Conservation (phyloP, 441 rosid genomes). For the Macaranga tanarius region DNA sequence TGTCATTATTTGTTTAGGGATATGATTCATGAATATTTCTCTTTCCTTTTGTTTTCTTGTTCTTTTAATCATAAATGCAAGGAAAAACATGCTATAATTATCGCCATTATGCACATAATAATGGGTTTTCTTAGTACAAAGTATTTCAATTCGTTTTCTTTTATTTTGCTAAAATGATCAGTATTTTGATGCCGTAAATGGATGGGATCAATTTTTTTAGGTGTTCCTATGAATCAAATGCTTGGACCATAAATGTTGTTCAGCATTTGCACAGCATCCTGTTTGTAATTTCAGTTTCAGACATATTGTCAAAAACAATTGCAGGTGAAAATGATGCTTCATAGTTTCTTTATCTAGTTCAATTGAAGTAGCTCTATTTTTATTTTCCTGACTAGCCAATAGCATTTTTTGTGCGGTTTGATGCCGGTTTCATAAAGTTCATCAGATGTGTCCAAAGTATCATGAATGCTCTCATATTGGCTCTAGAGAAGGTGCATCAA, state of each 20-base stretch:
- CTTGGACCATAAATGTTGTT: constrained; percentile 15
- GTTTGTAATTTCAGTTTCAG: background rate
- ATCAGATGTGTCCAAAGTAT: constrained; percentile 53
- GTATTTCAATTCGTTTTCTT: background rate
- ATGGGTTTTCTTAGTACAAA: background rate
- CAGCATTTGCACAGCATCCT: constrained; percentile 8
- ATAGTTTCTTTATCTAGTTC: constrained; percentile 33
- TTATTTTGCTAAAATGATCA: background rate
- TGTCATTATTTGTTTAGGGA: background rate
- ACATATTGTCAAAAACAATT: background rate
- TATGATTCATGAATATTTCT: background rate
- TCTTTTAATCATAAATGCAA: background rate
- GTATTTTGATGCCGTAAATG: background rate
- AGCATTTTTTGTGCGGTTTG: constrained; percentile 37
- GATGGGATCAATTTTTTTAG: background rate
- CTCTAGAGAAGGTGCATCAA: constrained; percentile 37
- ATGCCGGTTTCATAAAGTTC: constrained; percentile 33
- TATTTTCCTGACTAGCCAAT: constrained; percentile 32
- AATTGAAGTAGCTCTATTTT: constrained; percentile 38
- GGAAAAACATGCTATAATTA: background rate
- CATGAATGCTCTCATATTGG: constrained; percentile 36
- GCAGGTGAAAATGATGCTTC: constrained; percentile 11
- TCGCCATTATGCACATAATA: background rate
- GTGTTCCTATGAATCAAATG: constrained; percentile 1
- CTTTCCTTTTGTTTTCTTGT: too few species aligned